Evolutionary conservation across 257 asterid species (phyloP).

Genomic region (Solanum arcanum): DNA sequence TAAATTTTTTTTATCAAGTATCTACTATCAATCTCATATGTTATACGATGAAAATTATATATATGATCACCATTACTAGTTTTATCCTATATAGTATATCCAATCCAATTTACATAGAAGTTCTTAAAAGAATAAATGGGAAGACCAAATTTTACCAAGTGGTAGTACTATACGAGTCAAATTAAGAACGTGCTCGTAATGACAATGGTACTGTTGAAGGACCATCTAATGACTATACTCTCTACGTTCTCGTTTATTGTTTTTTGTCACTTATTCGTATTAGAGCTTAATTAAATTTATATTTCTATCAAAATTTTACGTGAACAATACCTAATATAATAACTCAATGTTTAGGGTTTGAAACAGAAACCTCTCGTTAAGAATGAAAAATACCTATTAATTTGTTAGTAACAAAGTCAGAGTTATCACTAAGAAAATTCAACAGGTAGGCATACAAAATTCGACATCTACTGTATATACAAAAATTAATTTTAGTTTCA

Average conservation of each 20-base stretch:
- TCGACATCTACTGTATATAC: too few relatives aligned
- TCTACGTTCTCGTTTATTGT: not conserved
- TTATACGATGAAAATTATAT: not conserved
- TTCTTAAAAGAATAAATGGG: not conserved
- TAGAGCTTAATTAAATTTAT: fast-evolving
- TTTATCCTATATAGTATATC: not conserved
- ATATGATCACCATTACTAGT: not conserved
- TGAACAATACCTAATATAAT: not conserved
- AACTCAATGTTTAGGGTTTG: not conserved
- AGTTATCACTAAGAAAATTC: not conserved
- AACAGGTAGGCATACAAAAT: not conserved
- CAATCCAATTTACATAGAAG: not conserved
- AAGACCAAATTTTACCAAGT: not conserved
- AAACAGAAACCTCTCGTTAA: not conserved
- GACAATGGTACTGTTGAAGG: not conserved
- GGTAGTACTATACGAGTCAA: not conserved
- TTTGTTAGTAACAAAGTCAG: fast-evolving
- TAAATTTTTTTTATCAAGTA: too few relatives aligned
- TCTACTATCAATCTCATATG: not conserved
- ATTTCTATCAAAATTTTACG: not conserved
- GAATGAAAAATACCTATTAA: not conserved
- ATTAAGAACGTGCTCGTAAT: not conserved
- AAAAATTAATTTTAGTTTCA: too few relatives aligned
- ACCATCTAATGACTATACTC: not conserved
- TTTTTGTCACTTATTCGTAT: too few relatives aligned